A percentile compares a stretch with the other conserved stretches of the same genome.
phyloP scores from a whole-genome alignment of 2,329 filamentous ascomycete genomes.

The Fusarium chaquense region DNA sequence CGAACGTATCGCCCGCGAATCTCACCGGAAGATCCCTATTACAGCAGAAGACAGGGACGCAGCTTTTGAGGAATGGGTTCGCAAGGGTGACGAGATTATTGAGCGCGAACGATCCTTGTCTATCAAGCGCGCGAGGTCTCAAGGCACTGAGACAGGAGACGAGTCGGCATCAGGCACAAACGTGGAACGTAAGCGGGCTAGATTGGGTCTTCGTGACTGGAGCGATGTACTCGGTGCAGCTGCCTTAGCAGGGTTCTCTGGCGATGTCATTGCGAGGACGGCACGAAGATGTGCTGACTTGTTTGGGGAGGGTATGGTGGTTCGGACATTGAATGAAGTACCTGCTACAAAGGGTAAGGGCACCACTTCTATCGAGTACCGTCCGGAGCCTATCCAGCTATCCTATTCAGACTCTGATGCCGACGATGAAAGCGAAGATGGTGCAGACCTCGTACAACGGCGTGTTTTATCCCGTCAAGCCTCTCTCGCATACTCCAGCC shows the following conservation, averaged over 20 bases:
- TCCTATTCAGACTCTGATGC: conserved; percentile 41
- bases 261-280: conserved; percentile 73
- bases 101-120: conserved; percentile 37
- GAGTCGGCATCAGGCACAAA: conserved; percentile 35
- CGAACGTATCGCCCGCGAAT: conserved; percentile 61
- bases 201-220: conserved; percentile 77
- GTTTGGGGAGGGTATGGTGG: conserved; percentile 78
- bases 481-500: conserved; percentile 48
- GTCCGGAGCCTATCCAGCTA: conserved; percentile 47
- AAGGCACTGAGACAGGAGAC: conserved; percentile 33
- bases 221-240: conserved; percentile 85
- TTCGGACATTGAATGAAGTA: conserved; percentile 65
- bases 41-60: conserved; percentile 46
- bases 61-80: conserved; percentile 53
- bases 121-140: conserved; percentile 27
- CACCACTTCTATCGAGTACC: conserved; percentile 48
- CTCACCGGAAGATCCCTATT: conserved; percentile 49
- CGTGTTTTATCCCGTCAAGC: conserved; percentile 49
- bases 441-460: conserved; percentile 46
- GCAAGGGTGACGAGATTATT: conserved; percentile 48
- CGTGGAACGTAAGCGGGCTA: conserved; percentile 46
- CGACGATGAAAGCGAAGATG: conserved; percentile 46
- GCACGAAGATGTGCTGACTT: conserved; percentile 79
- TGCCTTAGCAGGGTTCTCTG: conserved; percentile 77
- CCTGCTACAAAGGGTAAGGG: conserved; percentile 42